A percentile compares a stretch with the other conserved stretches of the same genome.
These are phyloP conservation scores for Yarrowia deformans DNA, from an alignment of 805 yeast genomes.

Conservation along the genomic window DNA sequence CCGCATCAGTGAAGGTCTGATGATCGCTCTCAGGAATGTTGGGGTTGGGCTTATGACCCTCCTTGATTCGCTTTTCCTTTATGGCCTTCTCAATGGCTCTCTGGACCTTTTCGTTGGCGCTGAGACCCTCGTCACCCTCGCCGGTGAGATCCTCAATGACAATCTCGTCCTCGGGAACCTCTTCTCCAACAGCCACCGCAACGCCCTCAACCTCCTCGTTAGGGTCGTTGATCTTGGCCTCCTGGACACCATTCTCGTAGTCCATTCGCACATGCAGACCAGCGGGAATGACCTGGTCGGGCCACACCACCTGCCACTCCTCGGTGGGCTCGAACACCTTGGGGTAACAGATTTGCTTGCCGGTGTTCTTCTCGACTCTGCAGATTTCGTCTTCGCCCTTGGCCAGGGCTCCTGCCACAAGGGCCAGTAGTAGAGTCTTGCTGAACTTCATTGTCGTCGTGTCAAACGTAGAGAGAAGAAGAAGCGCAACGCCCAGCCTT, in stretches of 20 bases:
- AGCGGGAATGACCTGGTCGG: constrained; percentile 76
- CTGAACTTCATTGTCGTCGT: constrained; percentile 26
- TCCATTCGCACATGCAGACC: constrained; percentile 80
- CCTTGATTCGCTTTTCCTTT: constrained; percentile 25
- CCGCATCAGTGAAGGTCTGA: constrained; percentile 21
- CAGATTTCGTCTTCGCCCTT: constrained; percentile 17
- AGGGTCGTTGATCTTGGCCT: constrained; percentile 66
- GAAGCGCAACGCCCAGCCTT: constrained; percentile 1
- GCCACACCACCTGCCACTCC: constrained; percentile 72
- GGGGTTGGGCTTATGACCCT: constrained; percentile 34
- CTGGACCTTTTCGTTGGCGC: constrained; percentile 28
- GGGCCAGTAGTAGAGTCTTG: constrained; percentile 28
- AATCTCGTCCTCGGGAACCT: constrained; percentile 16
- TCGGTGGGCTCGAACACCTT: constrained; percentile 61
- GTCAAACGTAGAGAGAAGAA: background rate
- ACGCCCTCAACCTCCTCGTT: constrained; percentile 42
- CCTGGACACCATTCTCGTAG: constrained; percentile 69
- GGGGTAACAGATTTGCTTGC: constrained; percentile 39
- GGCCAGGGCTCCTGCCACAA: constrained; percentile 17
- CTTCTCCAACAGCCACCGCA: constrained; percentile 35
- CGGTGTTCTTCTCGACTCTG: constrained; percentile 17
- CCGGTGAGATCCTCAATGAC: constrained; percentile 29
- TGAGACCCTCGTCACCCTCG: constrained; percentile 4
- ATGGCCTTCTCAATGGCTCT: constrained; percentile 27
- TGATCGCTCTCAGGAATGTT: constrained; percentile 29